Base-by-base conservation (phyloP, 2,329 filamentous ascomycete species). In the Colletotrichum australisinense region DNA sequence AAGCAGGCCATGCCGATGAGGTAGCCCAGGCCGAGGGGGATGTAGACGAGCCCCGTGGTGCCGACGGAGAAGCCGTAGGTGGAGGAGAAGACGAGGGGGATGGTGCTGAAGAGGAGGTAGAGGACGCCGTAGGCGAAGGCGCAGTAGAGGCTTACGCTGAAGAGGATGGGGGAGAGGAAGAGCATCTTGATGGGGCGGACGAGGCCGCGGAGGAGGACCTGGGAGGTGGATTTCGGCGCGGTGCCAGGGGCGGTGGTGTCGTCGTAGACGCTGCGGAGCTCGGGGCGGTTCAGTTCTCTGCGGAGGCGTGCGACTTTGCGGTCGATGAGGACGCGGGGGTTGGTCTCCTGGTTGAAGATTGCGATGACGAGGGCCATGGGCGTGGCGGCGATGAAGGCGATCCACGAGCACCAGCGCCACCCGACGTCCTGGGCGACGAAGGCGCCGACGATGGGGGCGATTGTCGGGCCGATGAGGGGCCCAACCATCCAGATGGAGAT, bases 91-190 rank as follows among this genome's bases (percentile, higher is more conserved):
- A 88, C 85, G 8, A 84, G 81, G n/a, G 87, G 84, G 74, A 89
- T 86, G 22, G 87, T 87, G 74, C 86, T 89, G 80, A 88, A 89
- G 76, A 89, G 85, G 11, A 89, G 82, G 77, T 89, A 89, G 24
- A 89, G 82, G 59, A 85, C 85, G 58, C 87, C 87, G 76, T 89
- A 89, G 26, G 83, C 82, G 76, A 89, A 88, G 56, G 87, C 86
- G 55, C 87, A 84, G 80, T 88, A 88, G 5, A 88, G 73, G 1
- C 86, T 86, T 22, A 88, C 79, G 42, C 83, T 78, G 46, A 87
- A 80, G 57, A 89, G 80, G 74, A 88, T 83, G 22, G 86, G 85
- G 4, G 86, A 88, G 24, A 84, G 78, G 73, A 87, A 81, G 42
- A 89, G 84, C 81, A 89, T 84, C 76, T 87, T 88, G 53, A 87